Percentiles rank a stretch among this genome's conserved stretches.
Evolutionary conservation across 257 asterid species (phyloP).

Genomic region (Solanum piurae): DNA sequence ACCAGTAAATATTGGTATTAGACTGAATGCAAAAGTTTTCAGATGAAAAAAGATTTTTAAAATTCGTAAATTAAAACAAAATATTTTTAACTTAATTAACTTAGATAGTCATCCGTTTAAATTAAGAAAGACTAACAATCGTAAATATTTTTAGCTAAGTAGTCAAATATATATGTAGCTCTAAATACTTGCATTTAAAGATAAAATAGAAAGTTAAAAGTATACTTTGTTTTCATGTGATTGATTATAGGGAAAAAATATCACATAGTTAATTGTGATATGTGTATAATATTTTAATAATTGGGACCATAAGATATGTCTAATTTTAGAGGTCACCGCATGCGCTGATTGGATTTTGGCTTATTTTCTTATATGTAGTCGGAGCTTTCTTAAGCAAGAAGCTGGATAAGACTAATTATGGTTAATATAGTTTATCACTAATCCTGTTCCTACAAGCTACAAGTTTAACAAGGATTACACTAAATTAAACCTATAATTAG

Average conservation of each 20-base stretch:
- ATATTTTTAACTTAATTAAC: not conserved
- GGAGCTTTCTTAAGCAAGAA: not conserved
- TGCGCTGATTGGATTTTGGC: not conserved
- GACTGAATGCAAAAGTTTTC: not conserved
- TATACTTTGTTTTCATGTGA: no score
- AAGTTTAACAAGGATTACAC: not conserved
- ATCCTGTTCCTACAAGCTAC: not conserved
- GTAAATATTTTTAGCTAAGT: not conserved
- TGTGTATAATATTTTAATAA: not conserved
- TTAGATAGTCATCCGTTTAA: not conserved
- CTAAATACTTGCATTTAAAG: not conserved
- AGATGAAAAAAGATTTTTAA: not conserved
- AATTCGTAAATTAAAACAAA: not conserved
- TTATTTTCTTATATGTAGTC: not conserved
- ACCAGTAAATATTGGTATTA: not conserved
- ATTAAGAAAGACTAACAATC: no score
- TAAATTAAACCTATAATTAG: not conserved
- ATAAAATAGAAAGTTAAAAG: not conserved
- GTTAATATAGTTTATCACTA: not conserved
- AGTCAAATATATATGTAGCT: not conserved
- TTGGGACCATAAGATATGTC: not conserved
- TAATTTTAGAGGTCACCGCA: not conserved
- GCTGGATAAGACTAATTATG: not conserved
- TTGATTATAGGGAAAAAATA: not conserved
- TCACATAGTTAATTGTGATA: not conserved